These are phyloP conservation scores for Plasmodium sp. DNA, from an alignment of 169 alveolate species.

Conservation along the genomic window DNA sequence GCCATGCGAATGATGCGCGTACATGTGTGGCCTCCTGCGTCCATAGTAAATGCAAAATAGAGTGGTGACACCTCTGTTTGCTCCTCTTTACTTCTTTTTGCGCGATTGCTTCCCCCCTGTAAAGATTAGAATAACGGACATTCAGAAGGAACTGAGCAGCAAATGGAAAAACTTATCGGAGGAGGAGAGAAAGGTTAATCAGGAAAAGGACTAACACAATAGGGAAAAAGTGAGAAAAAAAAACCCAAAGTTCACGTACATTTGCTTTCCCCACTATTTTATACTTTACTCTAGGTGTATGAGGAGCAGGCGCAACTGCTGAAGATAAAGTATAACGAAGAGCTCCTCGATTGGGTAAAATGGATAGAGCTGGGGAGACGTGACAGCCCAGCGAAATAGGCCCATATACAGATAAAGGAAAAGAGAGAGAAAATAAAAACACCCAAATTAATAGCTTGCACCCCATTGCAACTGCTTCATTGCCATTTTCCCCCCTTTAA, in stretches of 20 bases:
- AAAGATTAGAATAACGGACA: constrained; percentile 65
- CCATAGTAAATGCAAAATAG: neutral
- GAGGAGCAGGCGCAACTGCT: constrained; percentile 66
- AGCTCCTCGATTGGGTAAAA: constrained; percentile 64
- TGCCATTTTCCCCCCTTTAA: neutral
- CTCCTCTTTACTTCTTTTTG: neutral
- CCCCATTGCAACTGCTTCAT: neutral
- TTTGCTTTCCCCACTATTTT: neutral
- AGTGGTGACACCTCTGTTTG: neutral
- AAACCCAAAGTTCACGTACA: neutral
- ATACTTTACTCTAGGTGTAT: constrained; percentile 4
- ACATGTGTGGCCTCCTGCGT: neutral
- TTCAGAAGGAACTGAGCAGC: constrained; percentile 67
- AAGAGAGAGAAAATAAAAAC: neutral
- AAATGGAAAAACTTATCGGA: constrained; percentile 58
- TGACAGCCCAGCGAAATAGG: neutral
- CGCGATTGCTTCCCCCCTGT: neutral
- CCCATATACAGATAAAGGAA: neutral
- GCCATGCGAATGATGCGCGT: neutral
- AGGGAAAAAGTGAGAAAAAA: neutral
- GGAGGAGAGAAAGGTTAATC: constrained; percentile 60
- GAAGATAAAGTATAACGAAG: constrained; percentile 64
- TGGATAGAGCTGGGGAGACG: neutral
- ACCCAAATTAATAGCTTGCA: neutral
- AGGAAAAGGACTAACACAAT: neutral